Conservation (phyloP, 129 eudicot species). For the Glebionis coronaria region DNA sequence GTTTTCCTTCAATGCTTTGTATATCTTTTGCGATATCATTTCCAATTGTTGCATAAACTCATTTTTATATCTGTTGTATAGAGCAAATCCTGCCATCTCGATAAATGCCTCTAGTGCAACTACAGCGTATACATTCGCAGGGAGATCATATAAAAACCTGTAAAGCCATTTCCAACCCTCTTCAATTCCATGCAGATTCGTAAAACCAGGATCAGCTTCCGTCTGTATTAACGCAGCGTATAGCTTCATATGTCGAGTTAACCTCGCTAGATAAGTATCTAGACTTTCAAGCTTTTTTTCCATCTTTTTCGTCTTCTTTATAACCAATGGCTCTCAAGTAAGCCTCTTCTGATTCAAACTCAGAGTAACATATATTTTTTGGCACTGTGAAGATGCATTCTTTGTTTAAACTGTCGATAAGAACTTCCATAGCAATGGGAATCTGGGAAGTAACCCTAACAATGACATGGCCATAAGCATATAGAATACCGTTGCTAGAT, state of each 20-base stretch:
- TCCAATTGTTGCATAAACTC: conserved; percentile 70
- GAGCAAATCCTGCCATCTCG: conserved; percentile 82
- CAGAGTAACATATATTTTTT: conserved; percentile 72
- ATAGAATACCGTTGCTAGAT: conserved; percentile 39
- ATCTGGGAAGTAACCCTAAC: conserved; percentile 83
- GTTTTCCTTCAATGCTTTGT: conserved; percentile 41
- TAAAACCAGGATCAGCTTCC: conserved; percentile 53
- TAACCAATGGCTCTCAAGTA: conserved; percentile 71
- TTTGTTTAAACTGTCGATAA: conserved; percentile 77
- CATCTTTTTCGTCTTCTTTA: conserved; percentile 73
- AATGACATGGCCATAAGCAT: conserved; percentile 70
- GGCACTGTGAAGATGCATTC: conserved; percentile 88
- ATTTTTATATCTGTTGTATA: conserved; percentile 50
- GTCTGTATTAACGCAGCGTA: conserved; percentile 97
- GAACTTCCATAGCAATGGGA: conserved; percentile 72
- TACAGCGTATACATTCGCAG: conserved; percentile 61
- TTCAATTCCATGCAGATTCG: conserved; percentile 69
- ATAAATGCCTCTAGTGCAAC: conserved; percentile 73
- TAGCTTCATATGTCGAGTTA: conserved; percentile 60
- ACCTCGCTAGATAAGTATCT: conserved; percentile 47
- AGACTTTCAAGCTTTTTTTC: conserved; percentile 64
- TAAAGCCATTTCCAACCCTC: conserved; percentile 99
- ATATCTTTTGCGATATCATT: conserved; percentile 43
- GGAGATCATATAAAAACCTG: conserved; percentile 73
- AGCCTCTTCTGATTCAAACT: conserved; percentile 55